Conservation (phyloP, 495 filamentous ascomycete species). For the Glarea lozoyensis region DNA sequence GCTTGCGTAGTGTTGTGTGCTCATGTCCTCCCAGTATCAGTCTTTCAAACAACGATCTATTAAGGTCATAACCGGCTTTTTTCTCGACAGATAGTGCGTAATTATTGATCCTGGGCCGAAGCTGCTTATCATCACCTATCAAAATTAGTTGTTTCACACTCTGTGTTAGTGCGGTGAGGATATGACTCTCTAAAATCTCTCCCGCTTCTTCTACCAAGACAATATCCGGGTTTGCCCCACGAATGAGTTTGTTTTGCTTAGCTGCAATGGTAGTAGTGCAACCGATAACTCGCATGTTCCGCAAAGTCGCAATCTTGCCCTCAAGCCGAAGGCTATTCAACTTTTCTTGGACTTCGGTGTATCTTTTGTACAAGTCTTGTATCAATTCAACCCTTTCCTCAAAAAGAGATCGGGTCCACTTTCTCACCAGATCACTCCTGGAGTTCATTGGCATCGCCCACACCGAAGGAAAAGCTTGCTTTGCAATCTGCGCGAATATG, state of each 20-base stretch:
- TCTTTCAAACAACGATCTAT: conserved; percentile 64
- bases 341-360: conserved; percentile 32
- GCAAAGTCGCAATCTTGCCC: conserved; percentile 35
- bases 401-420: background rate
- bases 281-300: conserved; percentile 53
- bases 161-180: conserved; percentile 52
- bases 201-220: conserved; percentile 72
- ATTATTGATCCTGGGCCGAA: conserved; percentile 58
- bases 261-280: conserved; percentile 73
- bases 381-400: conserved; percentile 31
- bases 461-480: conserved; percentile 27
- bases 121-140: conserved; percentile 73
- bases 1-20: conserved; percentile 47
- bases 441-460: conserved; percentile 31
- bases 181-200: conserved; percentile 66
- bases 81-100: conserved; percentile 53
- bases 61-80: conserved; percentile 52
- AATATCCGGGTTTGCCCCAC: conserved; percentile 39
- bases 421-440: conserved; percentile 36
- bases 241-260: conserved; percentile 46
- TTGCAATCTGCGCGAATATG: conserved; percentile 22
- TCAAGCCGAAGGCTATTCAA: conserved; percentile 34
- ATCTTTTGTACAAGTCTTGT: conserved; percentile 32
- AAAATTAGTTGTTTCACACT: conserved; percentile 58
- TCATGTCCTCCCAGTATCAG: conserved; percentile 47